A percentile compares a stretch with the other conserved stretches of the same genome.
phyloP scores from a whole-genome alignment of 139 green algal species.

The Edaphochlamys debaryana region DNA sequence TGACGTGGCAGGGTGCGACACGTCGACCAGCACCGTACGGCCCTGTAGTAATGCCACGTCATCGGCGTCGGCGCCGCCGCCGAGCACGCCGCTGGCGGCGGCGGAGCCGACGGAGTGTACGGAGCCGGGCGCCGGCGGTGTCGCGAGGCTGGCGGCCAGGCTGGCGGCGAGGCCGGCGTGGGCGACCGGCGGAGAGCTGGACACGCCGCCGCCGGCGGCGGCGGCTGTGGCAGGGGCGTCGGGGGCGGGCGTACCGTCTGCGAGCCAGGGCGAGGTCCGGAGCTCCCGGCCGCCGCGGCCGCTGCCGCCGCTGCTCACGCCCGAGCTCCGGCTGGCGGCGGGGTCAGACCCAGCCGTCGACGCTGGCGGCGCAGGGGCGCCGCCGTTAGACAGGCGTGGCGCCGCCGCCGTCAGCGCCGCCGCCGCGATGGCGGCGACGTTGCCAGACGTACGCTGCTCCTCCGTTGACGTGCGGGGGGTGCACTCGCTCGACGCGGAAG shows the following conservation, averaged over 20 bases:
- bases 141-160: too few relatives aligned
- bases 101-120: too few relatives aligned
- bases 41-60: slow-evolving; percentile 28
- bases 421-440: too few relatives aligned
- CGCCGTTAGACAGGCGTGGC: too few relatives aligned
- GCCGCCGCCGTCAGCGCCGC: not conserved
- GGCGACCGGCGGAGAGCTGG: not conserved
- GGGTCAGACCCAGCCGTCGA: not conserved
- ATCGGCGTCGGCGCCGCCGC: too few relatives aligned
- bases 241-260: not conserved
- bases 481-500: slow-evolving; percentile 4
- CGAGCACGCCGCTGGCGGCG: too few relatives aligned
- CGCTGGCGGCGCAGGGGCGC: too few relatives aligned
- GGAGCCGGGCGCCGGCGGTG: too few relatives aligned
- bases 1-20: slow-evolving; percentile 32
- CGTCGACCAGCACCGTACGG: slow-evolving; percentile 44
- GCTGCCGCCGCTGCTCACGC: not conserved
- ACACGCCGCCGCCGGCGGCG: not conserved
- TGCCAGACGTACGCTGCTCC: too few relatives aligned
- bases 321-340: not conserved
- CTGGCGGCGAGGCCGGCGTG: too few relatives aligned
- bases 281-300: slow-evolving; percentile 14
- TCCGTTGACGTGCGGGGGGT: slow-evolving; percentile 27
- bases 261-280: slow-evolving; percentile 19
- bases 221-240: not conserved